Conservation (phyloP, 306 rosid genomes). For the Cicer bijugum region DNA sequence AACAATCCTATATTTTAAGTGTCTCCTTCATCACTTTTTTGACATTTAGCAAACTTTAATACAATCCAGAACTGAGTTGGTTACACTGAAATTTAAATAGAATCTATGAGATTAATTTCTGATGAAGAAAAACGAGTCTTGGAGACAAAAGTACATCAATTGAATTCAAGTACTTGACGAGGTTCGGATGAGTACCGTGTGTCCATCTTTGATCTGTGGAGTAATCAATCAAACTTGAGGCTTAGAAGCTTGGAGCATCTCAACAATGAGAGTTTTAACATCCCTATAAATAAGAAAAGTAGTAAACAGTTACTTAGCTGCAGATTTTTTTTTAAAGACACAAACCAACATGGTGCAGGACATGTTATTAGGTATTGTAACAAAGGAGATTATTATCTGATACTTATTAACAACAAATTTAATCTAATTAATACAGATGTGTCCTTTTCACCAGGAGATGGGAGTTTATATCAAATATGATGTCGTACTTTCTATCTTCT, state of each 20-base stretch:
- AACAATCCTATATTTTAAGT: constrained; percentile 4
- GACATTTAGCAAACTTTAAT: constrained; percentile 24
- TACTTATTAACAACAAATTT: constrained; percentile 3
- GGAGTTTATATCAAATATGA: constrained; percentile 36
- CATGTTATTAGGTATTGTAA: constrained; percentile 7
- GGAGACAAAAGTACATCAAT: constrained; percentile 16
- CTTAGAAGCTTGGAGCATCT: constrained; percentile 90
- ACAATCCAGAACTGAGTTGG: constrained; percentile 12
- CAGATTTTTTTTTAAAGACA: background rate
- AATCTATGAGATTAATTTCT: constrained; percentile 4
- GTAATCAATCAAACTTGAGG: constrained; percentile 54
- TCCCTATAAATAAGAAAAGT: constrained; percentile 60
- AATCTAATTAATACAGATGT: constrained; percentile 3
- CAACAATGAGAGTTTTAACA: constrained; percentile 90
- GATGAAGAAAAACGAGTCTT: constrained; percentile 30
- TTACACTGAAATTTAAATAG: constrained; percentile 11
- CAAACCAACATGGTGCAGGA: constrained; percentile 21
- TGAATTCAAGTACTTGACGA: constrained; percentile 19
- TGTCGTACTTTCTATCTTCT: constrained; percentile 83
- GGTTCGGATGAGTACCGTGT: constrained; percentile 48
- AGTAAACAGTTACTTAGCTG: constrained; percentile 4
- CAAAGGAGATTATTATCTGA: constrained; percentile 12
- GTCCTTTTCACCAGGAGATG: constrained; percentile 17
- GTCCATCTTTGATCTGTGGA: constrained; percentile 35
- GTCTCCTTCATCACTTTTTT: background rate